Base-by-base conservation (phyloP, 257 asterid genomes). In the Solanum sitiens region DNA sequence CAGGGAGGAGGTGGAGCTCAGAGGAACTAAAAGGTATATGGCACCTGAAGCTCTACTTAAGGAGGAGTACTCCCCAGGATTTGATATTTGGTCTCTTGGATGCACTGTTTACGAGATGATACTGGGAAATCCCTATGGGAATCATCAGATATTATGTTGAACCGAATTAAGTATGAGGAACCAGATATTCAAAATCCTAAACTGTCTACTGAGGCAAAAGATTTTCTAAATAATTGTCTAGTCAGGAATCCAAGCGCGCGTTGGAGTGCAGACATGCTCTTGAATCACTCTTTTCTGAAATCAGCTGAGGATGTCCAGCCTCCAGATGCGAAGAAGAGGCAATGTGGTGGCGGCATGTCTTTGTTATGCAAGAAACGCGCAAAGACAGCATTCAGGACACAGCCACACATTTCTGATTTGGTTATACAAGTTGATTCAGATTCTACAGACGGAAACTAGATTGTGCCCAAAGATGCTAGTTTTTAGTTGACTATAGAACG, bases 81-180 rank as follows among this genome's bases (percentile, higher is more conserved):
- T 12, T 21, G 89, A 89, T n/a, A 63, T 89, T 3, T 89, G 88
- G 84, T 14, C 67, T 15, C 53, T 89, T 30, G 91, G 91, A 2
- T 83, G 87, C 2, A 83, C 73, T 9, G 86, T 86, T 4, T 23
- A 68, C 7, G 86, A 63, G 91, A 70, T 89, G 91, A 47, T 20
- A 63, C 82, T 3, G 32, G 63, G 37, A 84, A 8, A 89, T 68
- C 47, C 42, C n/a, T 63, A 3, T 8, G 40, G 84, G 25, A 50
- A 33, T 83, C 23, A 30, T 44, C 11, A 1, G 21, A 8, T 32
- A 16, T 35, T 35, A 35, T 35, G 39, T 35, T 35, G 39, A 35
- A 35, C 7, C 39, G 39, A 35, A 35, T 35, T 35, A 35, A 35
- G 39, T 35, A 35, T 35, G 39, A 3, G 14, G 45, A 72, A 72